A percentile compares a stretch with the other conserved stretches of the same genome.
Evolutionary conservation across 2,329 filamentous ascomycete genomes (phyloP).

Genomic region (Fusarium sp.): DNA sequence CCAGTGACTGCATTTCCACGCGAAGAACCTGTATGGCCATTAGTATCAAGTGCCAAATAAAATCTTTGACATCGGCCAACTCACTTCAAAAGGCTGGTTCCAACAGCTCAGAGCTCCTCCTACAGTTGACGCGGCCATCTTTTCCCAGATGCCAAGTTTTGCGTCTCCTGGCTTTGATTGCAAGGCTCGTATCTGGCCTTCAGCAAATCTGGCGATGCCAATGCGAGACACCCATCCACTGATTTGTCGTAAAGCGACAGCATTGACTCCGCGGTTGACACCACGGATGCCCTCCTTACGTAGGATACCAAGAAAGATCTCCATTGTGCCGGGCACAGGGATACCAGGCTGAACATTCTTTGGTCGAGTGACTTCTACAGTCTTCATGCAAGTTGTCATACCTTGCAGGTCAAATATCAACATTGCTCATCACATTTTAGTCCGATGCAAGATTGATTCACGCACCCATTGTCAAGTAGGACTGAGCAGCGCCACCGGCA

Average conservation of each 20-base stretch:
- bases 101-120: constrained; percentile 17
- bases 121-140: constrained; percentile 1
- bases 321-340: not conserved
- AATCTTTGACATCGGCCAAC: not conserved
- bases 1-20: not conserved
- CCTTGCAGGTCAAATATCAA: not conserved
- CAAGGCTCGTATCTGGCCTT: not conserved
- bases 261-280: not conserved
- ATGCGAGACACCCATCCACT: not conserved
- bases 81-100: constrained; percentile 23
- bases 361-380: not conserved
- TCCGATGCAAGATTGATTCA: no score
- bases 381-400: not conserved
- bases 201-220: not conserved
- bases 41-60: no score
- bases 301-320: not conserved
- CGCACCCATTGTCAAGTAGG: not conserved
- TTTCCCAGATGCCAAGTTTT: not conserved
- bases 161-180: not conserved
- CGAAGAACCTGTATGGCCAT: not conserved
- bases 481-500: not conserved
- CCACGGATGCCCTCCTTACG: not conserved
- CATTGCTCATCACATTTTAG: no score
- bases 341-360: not conserved
- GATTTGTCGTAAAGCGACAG: not conserved